These are phyloP conservation scores for Thelonectria discophora DNA, from an alignment of 2,329 filamentous ascomycete species.

Conservation along the genomic window DNA sequence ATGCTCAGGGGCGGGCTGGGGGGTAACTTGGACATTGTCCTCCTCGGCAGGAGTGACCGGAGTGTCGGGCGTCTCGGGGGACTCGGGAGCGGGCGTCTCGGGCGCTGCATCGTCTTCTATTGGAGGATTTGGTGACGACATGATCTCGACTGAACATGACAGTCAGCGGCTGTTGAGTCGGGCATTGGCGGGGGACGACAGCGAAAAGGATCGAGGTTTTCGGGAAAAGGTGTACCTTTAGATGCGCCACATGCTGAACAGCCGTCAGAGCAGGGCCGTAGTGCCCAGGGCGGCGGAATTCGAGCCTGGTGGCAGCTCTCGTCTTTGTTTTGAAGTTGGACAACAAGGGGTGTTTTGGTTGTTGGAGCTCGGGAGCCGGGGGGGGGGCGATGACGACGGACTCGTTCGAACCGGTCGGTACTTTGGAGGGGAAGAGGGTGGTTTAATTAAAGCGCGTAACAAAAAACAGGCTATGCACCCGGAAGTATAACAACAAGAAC, in stretches of 20 bases:
- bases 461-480: neutral
- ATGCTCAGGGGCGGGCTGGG: conserved; percentile 55
- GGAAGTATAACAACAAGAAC: conserved; percentile 10
- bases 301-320: conserved; percentile 9
- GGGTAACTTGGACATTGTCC: conserved; percentile 41
- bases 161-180: conserved; percentile 29
- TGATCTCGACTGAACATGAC: conserved; percentile 33
- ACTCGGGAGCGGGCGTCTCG: conserved; percentile 31
- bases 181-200: conserved; percentile 13
- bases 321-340: conserved; percentile 12
- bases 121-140: conserved; percentile 41
- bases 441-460: conserved; percentile 11
- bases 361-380: conserved; percentile 5
- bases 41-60: conserved; percentile 34
- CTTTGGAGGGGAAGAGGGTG: conserved; percentile 7
- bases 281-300: conserved; percentile 13
- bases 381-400: conserved; percentile 13
- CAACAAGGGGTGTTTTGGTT: conserved; percentile 23
- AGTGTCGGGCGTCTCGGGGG: neutral
- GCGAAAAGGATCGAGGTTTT: neutral
- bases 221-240: conserved; percentile 38
- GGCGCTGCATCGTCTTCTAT: conserved; percentile 39
- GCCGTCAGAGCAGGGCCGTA: conserved; percentile 23
- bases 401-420: neutral
- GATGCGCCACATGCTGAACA: conserved; percentile 42